Evolutionary conservation across 176 grass and related monocot species (phyloP).

Genomic region (Lolium perenne): DNA sequence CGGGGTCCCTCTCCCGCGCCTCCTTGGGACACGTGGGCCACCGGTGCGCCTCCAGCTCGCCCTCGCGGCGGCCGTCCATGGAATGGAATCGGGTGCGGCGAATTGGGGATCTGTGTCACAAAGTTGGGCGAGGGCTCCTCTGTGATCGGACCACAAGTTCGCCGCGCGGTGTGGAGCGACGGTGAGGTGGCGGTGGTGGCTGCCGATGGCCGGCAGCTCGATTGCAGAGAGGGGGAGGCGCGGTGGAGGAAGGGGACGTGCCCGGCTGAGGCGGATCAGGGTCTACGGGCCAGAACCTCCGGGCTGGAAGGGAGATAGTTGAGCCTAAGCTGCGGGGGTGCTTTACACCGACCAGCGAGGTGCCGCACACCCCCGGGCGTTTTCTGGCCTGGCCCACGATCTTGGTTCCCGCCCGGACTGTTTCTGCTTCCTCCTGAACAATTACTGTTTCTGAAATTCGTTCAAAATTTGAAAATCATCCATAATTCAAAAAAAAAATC

Average conservation of each 20-base stretch:
- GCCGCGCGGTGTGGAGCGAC: neutral
- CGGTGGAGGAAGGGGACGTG: slow-evolving; percentile 2
- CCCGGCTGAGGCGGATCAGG: neutral
- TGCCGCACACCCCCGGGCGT: too few species aligned
- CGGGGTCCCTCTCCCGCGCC: slow-evolving; percentile 11
- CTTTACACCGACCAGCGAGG: too few species aligned
- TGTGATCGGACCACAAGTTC: neutral
- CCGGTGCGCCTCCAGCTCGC: neutral
- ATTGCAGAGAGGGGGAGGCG: neutral
- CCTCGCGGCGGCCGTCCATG: slow-evolving; percentile 46
- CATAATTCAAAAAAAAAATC: too few species aligned
- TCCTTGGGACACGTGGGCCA: neutral
- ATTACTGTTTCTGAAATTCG: too few species aligned
- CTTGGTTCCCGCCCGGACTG: too few species aligned
- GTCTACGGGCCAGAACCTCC: neutral
- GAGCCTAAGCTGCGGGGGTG: too few species aligned
- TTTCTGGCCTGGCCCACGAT: too few species aligned
- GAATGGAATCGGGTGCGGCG: slow-evolving; percentile 33
- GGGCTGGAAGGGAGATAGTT: neutral
- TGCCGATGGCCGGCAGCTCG: slow-evolving; percentile 38
- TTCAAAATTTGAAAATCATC: too few species aligned
- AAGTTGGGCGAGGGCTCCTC: neutral
- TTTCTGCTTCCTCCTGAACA: too few species aligned
- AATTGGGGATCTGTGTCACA: slow-evolving; percentile 42
- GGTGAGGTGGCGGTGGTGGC: slow-evolving; percentile 39